A percentile compares a stretch with the other conserved stretches of the same genome.
Conservation (phyloP, 352 stramenopile species). For the Blastocystis sp. region DNA sequence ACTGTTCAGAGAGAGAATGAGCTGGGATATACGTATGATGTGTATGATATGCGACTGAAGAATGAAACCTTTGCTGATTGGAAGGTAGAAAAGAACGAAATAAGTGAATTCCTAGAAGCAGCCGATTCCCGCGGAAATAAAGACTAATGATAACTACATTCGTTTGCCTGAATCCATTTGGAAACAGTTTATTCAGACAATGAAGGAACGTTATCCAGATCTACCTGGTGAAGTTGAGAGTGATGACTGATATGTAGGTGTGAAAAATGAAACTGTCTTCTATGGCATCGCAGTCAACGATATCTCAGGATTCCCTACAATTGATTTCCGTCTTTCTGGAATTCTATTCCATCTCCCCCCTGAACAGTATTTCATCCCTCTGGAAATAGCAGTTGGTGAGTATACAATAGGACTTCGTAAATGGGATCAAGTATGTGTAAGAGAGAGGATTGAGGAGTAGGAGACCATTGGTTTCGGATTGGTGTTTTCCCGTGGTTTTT, state of each 20-base stretch:
- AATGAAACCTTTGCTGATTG: slow-evolving; percentile 6
- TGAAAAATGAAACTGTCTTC: slow-evolving; percentile 28
- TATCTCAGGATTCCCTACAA: background rate
- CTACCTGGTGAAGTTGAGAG: background rate
- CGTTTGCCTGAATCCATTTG: background rate
- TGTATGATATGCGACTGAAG: background rate
- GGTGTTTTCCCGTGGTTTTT: slow-evolving; percentile 12
- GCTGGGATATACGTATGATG: slow-evolving; percentile 36
- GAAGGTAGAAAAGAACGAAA: background rate
- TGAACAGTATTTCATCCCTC: slow-evolving; percentile 32
- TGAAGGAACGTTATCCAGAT: slow-evolving; percentile 29
- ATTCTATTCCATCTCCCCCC: slow-evolving; percentile 34
- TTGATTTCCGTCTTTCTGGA: slow-evolving; percentile 19
- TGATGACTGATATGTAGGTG: background rate
- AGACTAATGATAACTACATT: background rate
- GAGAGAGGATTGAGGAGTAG: background rate
- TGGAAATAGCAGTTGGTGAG: background rate
- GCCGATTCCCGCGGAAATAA: background rate
- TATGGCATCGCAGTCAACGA: background rate
- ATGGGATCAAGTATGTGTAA: background rate
- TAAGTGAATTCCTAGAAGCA: background rate
- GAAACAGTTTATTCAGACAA: background rate
- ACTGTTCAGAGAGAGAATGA: slow-evolving; percentile 20
- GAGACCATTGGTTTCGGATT: background rate
- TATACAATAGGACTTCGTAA: background rate